phyloP scores from a whole-genome alignment of 345 rosid species.

The Salix koriyanagi region DNA sequence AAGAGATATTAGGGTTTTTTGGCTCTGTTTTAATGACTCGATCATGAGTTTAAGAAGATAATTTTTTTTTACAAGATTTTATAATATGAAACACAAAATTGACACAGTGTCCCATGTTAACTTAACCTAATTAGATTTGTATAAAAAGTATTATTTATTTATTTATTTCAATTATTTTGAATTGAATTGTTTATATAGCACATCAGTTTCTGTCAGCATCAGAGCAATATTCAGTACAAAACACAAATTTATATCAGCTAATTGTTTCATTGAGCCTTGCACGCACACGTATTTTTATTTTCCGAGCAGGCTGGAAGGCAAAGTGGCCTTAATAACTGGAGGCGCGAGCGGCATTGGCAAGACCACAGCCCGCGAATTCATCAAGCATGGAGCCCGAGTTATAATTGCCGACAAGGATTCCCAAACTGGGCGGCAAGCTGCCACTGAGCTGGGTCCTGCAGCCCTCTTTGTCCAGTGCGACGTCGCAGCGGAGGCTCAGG shows the following conservation, averaged over 20 bases:
- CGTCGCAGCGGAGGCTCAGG: constrained; percentile 53
- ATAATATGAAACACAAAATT: no score
- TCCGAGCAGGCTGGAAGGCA: constrained; percentile 52
- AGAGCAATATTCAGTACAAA: background rate
- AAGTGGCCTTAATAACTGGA: constrained; percentile 70
- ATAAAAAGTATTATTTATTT: no score
- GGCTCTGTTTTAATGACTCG: no score
- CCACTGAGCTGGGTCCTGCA: constrained; percentile 41
- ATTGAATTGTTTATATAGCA: no score
- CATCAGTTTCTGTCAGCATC: background rate
- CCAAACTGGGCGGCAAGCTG: constrained; percentile 31
- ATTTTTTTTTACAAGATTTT: no score
- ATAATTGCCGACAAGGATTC: constrained; percentile 44
- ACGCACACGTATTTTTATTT: background rate
- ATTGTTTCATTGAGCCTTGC: background rate
- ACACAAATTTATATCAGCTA: background rate
- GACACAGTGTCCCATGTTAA: no score
- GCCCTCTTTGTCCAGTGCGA: constrained; percentile 59
- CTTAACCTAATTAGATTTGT: no score
- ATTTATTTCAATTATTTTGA: no score
- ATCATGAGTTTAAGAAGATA: no score
- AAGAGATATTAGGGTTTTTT: no score
- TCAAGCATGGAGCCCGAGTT: constrained; percentile 59
- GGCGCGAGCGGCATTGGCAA: constrained; percentile 81
- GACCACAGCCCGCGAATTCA: constrained; percentile 58